These are phyloP conservation scores for Meira nashicola DNA, from an alignment of 1,284 basidiomycete genomes.

Conservation along the genomic window DNA sequence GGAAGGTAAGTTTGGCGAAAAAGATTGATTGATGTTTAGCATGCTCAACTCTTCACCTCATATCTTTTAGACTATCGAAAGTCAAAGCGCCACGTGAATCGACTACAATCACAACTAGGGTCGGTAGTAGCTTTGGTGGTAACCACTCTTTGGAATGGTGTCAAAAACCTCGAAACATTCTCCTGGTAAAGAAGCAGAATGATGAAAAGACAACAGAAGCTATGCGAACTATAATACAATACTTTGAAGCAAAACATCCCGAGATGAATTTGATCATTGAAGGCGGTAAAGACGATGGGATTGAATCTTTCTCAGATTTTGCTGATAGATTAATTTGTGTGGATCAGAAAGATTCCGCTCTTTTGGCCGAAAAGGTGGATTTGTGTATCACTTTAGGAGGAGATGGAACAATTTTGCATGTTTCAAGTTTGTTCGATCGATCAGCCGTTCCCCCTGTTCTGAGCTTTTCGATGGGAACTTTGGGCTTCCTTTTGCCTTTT, in stretches of 20 bases:
- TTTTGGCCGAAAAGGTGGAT: constrained; percentile 56
- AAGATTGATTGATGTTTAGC: neutral
- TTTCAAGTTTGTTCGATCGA: constrained; percentile 80
- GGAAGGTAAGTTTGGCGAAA: constrained; percentile 20
- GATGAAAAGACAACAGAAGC: constrained; percentile 55
- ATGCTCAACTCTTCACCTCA: neutral
- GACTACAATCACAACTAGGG: constrained; percentile 37
- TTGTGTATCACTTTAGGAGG: constrained; percentile 87
- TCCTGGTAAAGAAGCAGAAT: constrained; percentile 58
- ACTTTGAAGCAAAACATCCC: constrained; percentile 59
- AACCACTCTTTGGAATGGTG: constrained; percentile 50
- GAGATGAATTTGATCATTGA: constrained; percentile 72
- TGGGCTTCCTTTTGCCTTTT: constrained; percentile 90
- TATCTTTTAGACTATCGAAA: constrained; percentile 41
- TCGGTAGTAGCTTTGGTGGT: constrained; percentile 44
- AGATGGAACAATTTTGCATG: constrained; percentile 91
- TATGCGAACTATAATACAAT: constrained; percentile 53
- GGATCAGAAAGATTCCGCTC: constrained; percentile 13
- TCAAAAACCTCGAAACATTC: constrained; percentile 52
- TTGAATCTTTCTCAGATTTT: constrained; percentile 63
- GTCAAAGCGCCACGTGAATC: constrained; percentile 27
- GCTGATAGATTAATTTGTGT: neutral
- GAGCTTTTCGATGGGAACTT: constrained; percentile 91
- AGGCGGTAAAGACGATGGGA: constrained; percentile 54
- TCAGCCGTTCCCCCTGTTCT: constrained; percentile 88